Conservation (phyloP, 805 yeast species). For the Isabelozyma heimii region DNA sequence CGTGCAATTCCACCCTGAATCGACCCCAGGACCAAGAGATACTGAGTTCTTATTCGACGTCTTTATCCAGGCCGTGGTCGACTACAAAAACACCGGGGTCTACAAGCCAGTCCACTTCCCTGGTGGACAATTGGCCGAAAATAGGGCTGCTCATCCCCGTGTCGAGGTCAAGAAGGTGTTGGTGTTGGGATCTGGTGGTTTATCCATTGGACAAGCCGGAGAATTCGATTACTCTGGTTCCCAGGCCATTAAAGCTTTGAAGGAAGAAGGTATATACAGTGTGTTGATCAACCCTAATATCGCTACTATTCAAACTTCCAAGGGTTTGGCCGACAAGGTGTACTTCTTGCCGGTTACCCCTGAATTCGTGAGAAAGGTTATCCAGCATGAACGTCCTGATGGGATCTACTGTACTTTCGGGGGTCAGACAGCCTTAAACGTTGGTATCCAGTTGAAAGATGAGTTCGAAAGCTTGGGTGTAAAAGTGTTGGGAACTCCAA, state of each 20-base stretch:
- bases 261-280: conserved; percentile 96
- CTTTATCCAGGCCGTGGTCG: conserved; percentile 77
- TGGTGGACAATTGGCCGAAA: conserved; percentile 77
- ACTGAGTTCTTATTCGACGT: conserved; percentile 96
- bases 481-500: conserved; percentile 93
- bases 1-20: conserved; percentile 99
- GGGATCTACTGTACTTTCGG: conserved; percentile 97
- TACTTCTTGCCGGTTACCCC: conserved; percentile 97
- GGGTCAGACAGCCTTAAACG: conserved; percentile 97
- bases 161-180: conserved; percentile 86
- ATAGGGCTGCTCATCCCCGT: conserved; percentile 71
- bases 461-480: conserved; percentile 92
- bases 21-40: conserved; percentile 99
- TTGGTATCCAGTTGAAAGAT: conserved; percentile 93
- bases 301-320: conserved; percentile 97
- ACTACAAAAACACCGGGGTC: conserved; percentile 54
- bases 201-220: conserved; percentile 98
- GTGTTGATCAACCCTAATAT: conserved; percentile 95
- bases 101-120: conserved; percentile 83
- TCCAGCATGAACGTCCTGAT: conserved; percentile 92
- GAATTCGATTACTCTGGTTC: conserved; percentile 99
- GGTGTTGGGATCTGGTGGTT: conserved; percentile 96
- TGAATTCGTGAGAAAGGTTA: conserved; percentile 94
- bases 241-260: conserved; percentile 97
- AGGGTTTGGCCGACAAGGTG: conserved; percentile 97